Conservation (phyloP, 495 filamentous ascomycete genomes). For the Aspergillus wentii region DNA sequence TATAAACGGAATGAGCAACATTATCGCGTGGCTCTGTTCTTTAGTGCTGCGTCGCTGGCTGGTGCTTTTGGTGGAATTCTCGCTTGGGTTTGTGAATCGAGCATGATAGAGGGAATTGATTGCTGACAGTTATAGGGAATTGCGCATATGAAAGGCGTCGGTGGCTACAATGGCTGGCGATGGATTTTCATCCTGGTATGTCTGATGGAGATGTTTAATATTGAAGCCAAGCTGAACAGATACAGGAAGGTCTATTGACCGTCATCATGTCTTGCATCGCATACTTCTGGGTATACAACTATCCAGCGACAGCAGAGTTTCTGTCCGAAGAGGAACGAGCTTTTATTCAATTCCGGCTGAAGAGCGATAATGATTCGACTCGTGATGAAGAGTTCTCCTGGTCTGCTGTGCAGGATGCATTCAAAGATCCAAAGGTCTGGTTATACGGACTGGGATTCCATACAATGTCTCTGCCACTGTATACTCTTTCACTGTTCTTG, state of each 20-base stretch:
- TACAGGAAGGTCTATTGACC: constrained; percentile 64
- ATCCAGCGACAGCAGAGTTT: constrained; percentile 65
- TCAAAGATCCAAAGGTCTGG: constrained; percentile 69
- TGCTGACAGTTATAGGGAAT: constrained; percentile 31
- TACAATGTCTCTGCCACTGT: constrained; percentile 70
- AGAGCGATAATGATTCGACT: constrained; percentile 55
- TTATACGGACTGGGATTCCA: constrained; percentile 71
- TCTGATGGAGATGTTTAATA: background rate
- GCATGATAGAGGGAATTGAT: background rate
- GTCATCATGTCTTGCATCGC: constrained; percentile 54
- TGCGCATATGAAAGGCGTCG: constrained; percentile 57
- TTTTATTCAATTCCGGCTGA: constrained; percentile 54
- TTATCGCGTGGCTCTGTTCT: constrained; percentile 72
- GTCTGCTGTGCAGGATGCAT: constrained; percentile 56
- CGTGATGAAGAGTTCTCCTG: constrained; percentile 63
- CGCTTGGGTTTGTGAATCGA: constrained; percentile 44
- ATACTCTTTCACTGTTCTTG: constrained; percentile 73
- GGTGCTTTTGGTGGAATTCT: constrained; percentile 78
- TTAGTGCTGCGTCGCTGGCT: constrained; percentile 66
- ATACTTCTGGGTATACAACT: constrained; percentile 71
- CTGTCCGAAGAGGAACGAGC: constrained; percentile 58
- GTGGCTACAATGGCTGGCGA: constrained; percentile 65
- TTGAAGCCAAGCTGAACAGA: constrained; percentile 7
- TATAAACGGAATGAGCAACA: constrained; percentile 70
- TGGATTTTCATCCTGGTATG: constrained; percentile 79